Base-by-base conservation (phyloP, 345 rosid genomes). In the Dipteronia sinensis region DNA sequence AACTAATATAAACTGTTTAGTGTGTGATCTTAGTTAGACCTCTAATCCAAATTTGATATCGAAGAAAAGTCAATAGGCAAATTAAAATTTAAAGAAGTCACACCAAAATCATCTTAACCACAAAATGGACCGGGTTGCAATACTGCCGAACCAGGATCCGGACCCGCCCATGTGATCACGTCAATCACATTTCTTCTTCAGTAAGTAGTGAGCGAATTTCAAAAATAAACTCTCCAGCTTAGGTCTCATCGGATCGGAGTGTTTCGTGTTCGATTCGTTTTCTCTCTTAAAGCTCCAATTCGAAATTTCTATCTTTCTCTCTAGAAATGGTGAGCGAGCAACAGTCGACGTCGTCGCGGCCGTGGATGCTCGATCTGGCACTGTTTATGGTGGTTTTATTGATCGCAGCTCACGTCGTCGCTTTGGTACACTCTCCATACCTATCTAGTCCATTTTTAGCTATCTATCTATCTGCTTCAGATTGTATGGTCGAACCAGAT, bases 341-440 rank as follows among this genome's bases (percentile, higher is more conserved):
- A 19, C 82, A 3, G 22, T 0, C 71, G 74, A 61, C 78, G 44
- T 17, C 74, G 7, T 55, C 83, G 74, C 81, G 89, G 69, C 92
- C 93, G 73, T 91, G 93, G 98, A 86, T 94, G 75, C 86, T 90
- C 25, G 95, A 90, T 71, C 81, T 86, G 74, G 94, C 88, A 11
- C 95, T 94, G 1, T 69, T 88, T 6, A 17, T 92, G 73, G 95
- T 88, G 73, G 84, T 89, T 64, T 77, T 92, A 1, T 90, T 94
- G 58, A 89, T 92, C 49, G 97, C 90, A 65, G 95, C 90, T 81
- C 98, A 93, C 70, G 95, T 92, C 80, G 75, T 92, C 72, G 98
- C 97, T 53, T 66, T 92, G 94, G 97, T 92, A 59, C 64, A 83
- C 72, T 59, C 47, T 31, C 61, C 15, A 53, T 15, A 66, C 5